These are phyloP conservation scores for Centrapalus pauciflorus DNA, from an alignment of 129 eudicot genomes.

Conservation along the genomic window DNA sequence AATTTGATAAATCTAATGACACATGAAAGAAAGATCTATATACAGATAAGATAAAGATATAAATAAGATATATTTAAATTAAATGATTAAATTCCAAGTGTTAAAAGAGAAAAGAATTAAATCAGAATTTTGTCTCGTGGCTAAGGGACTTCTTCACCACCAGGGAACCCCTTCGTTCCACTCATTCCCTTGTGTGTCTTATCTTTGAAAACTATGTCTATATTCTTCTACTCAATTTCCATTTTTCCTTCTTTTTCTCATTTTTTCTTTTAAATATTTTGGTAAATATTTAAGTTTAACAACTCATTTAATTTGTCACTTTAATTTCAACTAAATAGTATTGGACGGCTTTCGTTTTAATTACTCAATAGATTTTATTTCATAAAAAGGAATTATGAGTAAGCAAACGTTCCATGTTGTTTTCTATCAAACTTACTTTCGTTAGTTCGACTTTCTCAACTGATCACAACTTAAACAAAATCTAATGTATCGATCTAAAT, in stretches of 20 bases:
- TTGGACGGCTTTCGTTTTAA: not conserved
- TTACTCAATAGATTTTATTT: not conserved
- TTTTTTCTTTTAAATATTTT: too few relatives aligned
- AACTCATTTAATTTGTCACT: not conserved
- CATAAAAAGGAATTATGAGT: not conserved
- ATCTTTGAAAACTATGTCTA: slow-evolving; percentile 13
- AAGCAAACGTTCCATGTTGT: not conserved
- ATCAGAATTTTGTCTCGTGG: slow-evolving; percentile 5
- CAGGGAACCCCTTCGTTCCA: slow-evolving; percentile 29
- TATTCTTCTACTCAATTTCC: not conserved
- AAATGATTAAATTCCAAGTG: too few relatives aligned
- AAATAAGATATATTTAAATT: not conserved
- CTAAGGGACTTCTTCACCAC: slow-evolving; percentile 17
- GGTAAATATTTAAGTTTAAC: too few relatives aligned
- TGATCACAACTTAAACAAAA: too few relatives aligned
- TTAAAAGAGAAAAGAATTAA: not conserved
- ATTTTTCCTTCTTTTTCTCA: not conserved
- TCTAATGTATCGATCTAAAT: too few relatives aligned
- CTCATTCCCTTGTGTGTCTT: slow-evolving; percentile 18
- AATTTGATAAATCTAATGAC: too few relatives aligned
- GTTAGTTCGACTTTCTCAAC: not conserved
- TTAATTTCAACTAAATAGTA: not conserved
- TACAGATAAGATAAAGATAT: too few relatives aligned
- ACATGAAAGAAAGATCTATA: too few relatives aligned
- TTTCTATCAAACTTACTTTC: too few relatives aligned